Conservation (phyloP, 2,329 filamentous ascomycete genomes). For the Sporothrix luriei region DNA sequence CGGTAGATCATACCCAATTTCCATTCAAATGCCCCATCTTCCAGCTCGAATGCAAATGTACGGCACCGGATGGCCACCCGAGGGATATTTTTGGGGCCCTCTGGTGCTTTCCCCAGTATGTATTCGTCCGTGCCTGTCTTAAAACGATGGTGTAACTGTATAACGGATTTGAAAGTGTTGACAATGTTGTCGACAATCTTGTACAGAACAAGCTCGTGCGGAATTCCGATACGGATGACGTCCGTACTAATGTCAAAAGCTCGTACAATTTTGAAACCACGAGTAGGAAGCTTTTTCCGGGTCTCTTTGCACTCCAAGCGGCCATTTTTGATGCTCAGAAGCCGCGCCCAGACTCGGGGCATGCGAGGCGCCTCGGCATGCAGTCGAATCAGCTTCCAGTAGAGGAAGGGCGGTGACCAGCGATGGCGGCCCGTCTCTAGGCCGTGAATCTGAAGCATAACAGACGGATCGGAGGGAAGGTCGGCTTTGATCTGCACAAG, state of each 20-base stretch:
- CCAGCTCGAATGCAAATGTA: conserved; percentile 84
- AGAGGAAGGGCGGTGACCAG: conserved; percentile 81
- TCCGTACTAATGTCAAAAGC: conserved; percentile 84
- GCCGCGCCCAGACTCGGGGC: conserved; percentile 78
- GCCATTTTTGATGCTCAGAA: conserved; percentile 79
- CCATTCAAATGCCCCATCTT: conserved; percentile 97
- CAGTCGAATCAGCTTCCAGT: conserved; percentile 75
- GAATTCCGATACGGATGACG: conserved; percentile 82
- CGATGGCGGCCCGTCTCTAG: conserved; percentile 82
- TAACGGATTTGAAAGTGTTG: conserved; percentile 81
- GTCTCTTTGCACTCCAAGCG: conserved; percentile 79
- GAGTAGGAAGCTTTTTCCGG: conserved; percentile 62
- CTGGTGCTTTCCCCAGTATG: conserved; percentile 79
- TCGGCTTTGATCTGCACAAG: conserved; percentile 86
- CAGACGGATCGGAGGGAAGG: conserved; percentile 83
- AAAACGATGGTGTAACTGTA: conserved; percentile 93
- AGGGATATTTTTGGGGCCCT: conserved; percentile 82
- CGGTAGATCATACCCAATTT: conserved; percentile 94
- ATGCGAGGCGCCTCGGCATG: conserved; percentile 87
- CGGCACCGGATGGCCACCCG: conserved; percentile 81
- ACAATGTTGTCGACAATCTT: conserved; percentile 91
- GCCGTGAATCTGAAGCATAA: conserved; percentile 87
- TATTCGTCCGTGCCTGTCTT: conserved; percentile 85
- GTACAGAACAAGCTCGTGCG: conserved; percentile 87
- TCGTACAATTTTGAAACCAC: conserved; percentile 68